Evolutionary conservation across 176 grass and related monocot genomes (phyloP), one percentile per base, ranked within the genome.

Genomic region (Cymbopogon citratus): DNA sequence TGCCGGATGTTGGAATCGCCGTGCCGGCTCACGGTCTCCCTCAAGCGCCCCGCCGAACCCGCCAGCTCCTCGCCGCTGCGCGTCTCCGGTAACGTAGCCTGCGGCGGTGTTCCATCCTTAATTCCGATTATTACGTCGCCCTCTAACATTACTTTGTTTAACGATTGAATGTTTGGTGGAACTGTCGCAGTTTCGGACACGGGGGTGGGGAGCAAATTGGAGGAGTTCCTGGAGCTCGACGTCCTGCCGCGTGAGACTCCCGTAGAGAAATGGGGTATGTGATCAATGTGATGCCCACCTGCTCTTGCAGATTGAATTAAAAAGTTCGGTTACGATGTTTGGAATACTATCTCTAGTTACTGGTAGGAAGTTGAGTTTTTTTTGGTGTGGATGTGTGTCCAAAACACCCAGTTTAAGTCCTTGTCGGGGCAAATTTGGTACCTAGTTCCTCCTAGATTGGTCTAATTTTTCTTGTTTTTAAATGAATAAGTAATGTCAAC

Each of bases 101-200:
- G 9, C 43, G 33, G 24, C 31, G 13, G 4, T 24, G 54, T n/a
- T 45, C 16, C n/a, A 7, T 54, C 79, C 60, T 46, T 35, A 29
- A 9, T 65, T 80, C 15, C 29, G 46, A 34, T 39, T 38, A 6
- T 39, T 38, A 6, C 39, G 25, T 67, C 21, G 12, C 12, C 52
- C 19, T 13, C 44, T 26, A 35, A 3, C 9, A 65, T 33, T 66
- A 14, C 24, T 36, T 39, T 48, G 21, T 13, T 9, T 14, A 46
- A 12, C 8, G 21, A 15, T 84, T 66, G 9, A 60, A 24, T n/a
- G 74, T 80, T 82, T 45, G 52, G 78, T 77, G 71, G 28, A 48
- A 48, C 59, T 57, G 10, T 19, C 11, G 67, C 82, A 94, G 89
- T 94, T 83, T 94, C 92, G 75, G 89, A 94, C 63, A 94, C 92